Conservation (phyloP, 345 rosid species). For the Eucalyptus marginata region DNA sequence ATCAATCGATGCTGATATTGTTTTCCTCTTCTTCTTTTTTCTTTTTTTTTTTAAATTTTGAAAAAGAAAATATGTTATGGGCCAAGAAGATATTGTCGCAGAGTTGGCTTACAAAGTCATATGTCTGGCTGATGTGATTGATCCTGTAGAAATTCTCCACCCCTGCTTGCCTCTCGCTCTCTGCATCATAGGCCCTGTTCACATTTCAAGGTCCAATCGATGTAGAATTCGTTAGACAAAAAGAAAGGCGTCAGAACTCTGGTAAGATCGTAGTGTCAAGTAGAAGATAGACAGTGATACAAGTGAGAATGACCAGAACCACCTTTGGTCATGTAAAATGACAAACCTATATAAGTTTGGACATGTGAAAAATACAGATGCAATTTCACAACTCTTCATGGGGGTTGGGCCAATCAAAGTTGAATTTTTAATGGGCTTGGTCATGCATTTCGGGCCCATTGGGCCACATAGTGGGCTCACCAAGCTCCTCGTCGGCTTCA, state of each 20-base stretch:
- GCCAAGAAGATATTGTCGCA: not conserved
- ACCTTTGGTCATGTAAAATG: not conserved
- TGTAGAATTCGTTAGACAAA: not conserved
- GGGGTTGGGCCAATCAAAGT: not conserved
- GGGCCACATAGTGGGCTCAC: not conserved
- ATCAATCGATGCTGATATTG: not conserved
- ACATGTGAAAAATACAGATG: not conserved
- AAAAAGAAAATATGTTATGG: not conserved
- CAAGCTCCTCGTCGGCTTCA: not conserved
- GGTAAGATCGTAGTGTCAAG: not conserved
- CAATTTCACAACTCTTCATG: not conserved
- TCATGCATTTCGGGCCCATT: not conserved
- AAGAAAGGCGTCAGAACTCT: not conserved
- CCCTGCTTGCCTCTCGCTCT: slow-evolving; percentile 53
- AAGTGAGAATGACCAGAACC: not conserved
- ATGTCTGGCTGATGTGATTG: slow-evolving; percentile 76
- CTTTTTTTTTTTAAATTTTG: not conserved
- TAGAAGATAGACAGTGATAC: not conserved
- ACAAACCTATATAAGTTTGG: not conserved
- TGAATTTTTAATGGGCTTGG: not conserved
- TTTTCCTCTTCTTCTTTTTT: not conserved
- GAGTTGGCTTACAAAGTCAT: slow-evolving; percentile 46
- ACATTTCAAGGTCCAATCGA: not conserved
- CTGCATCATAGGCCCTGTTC: slow-evolving; percentile 62
- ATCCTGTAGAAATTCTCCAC: slow-evolving; percentile 66